Evolutionary conservation across 169 alveolate genomes (phyloP).

Genomic region (Plasmodium gallinaceum): DNA sequence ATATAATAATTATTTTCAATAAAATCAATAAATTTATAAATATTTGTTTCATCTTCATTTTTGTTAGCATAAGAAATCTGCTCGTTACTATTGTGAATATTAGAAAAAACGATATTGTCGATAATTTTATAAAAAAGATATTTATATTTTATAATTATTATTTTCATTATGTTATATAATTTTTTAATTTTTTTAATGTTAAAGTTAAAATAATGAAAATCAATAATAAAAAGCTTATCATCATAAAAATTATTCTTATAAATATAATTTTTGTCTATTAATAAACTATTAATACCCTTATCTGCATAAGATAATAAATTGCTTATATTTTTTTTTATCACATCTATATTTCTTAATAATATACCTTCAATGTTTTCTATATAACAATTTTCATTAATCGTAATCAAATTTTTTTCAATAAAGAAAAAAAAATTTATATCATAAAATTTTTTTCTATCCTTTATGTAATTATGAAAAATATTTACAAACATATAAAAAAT

Average conservation of each 20-base stretch:
- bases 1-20: slow-evolving; percentile 12
- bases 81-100: background rate
- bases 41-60: background rate
- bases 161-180: slow-evolving; percentile 40
- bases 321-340: slow-evolving; percentile 22
- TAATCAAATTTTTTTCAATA: slow-evolving; percentile 28
- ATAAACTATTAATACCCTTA: background rate
- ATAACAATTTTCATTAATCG: background rate
- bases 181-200: slow-evolving; percentile 55
- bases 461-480: slow-evolving; percentile 11
- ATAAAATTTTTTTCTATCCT: slow-evolving; percentile 9
- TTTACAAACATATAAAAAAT: slow-evolving; percentile 24
- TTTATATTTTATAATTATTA: slow-evolving; percentile 22
- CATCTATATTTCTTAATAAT: slow-evolving; percentile 22
- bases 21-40: background rate
- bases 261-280: slow-evolving; percentile 41
- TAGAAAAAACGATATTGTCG: slow-evolving; percentile 2
- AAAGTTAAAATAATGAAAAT: slow-evolving; percentile 16
- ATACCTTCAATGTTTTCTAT: background rate
- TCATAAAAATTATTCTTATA: slow-evolving; percentile 1
- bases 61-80: background rate
- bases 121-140: slow-evolving; percentile 8
- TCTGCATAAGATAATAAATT: background rate
- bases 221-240: background rate
- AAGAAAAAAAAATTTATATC: slow-evolving; percentile 40